Conservation (phyloP, 2,329 filamentous ascomycete species). For the Orbilia quercus region DNA sequence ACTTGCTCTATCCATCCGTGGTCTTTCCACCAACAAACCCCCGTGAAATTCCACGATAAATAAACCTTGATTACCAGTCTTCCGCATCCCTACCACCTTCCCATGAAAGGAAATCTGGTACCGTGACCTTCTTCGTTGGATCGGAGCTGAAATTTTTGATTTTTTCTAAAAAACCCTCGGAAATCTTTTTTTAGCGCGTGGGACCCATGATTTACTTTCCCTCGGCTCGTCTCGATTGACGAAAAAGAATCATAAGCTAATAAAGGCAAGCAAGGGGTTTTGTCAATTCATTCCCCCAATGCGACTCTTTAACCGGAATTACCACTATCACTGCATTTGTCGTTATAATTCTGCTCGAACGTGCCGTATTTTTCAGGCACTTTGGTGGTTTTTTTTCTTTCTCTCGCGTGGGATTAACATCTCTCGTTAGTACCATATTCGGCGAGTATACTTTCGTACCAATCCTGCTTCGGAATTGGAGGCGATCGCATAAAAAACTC, state of each 20-base stretch:
- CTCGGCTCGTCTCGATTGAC: conserved; percentile 19
- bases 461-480: conserved; percentile 5
- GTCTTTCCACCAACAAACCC: no score
- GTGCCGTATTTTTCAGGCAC: conserved; percentile 14
- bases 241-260: background rate
- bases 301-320: conserved; percentile 13
- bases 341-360: background rate
- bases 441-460: no score
- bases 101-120: conserved; percentile 48
- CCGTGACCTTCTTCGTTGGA: conserved; percentile 15
- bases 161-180: no score
- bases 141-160: background rate
- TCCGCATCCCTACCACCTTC: no score
- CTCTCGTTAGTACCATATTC: conserved; percentile 8
- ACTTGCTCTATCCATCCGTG: no score
- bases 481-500: background rate
- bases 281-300: background rate
- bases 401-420: conserved; percentile 10
- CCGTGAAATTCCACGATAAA: background rate
- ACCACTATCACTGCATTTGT: no score
- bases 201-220: background rate
- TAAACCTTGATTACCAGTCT: background rate
- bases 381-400: background rate
- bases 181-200: background rate
- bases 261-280: conserved; percentile 12